phyloP scores from a whole-genome alignment of 1,284 basidiomycete genomes.

The Ustilago curta region DNA sequence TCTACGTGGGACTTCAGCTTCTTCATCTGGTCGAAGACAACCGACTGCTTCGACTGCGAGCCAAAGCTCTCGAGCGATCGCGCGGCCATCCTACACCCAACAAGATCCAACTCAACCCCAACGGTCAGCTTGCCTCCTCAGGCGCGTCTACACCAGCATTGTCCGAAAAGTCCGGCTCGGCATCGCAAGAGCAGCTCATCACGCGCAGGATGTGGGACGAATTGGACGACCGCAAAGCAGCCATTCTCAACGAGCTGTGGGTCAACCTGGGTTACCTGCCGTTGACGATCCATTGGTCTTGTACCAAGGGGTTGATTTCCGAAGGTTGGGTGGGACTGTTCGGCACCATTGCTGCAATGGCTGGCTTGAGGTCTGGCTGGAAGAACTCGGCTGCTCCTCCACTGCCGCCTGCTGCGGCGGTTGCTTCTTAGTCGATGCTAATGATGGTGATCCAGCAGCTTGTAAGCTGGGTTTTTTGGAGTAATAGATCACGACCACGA shows the following conservation, averaged over 20 bases:
- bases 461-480: neutral
- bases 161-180: slow-evolving; percentile 33
- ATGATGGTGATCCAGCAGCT: neutral
- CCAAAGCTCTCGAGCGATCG: slow-evolving; percentile 63
- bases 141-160: slow-evolving; percentile 5
- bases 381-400: slow-evolving; percentile 53
- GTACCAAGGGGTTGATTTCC: slow-evolving; percentile 53
- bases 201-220: slow-evolving; percentile 66
- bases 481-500: neutral
- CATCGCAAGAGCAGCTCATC: slow-evolving; percentile 57
- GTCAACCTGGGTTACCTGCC: slow-evolving; percentile 82
- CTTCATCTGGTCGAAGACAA: slow-evolving; percentile 68
- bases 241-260: slow-evolving; percentile 79
- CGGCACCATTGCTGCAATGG: slow-evolving; percentile 65
- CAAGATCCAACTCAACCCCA: slow-evolving; percentile 41
- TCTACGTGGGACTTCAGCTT: slow-evolving; percentile 67
- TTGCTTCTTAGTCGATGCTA: neutral
- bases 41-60: slow-evolving; percentile 63
- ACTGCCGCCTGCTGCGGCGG: slow-evolving; percentile 17
- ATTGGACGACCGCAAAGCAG: slow-evolving; percentile 74
- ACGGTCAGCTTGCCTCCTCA: slow-evolving; percentile 13
- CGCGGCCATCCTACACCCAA: slow-evolving; percentile 62
- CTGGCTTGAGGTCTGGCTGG: slow-evolving; percentile 63
- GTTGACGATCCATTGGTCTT: slow-evolving; percentile 81
- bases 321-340: slow-evolving; percentile 68